phyloP scores from a whole-genome alignment of 768 basidiomycete species.

The Pleurotus citrinopileatus region DNA sequence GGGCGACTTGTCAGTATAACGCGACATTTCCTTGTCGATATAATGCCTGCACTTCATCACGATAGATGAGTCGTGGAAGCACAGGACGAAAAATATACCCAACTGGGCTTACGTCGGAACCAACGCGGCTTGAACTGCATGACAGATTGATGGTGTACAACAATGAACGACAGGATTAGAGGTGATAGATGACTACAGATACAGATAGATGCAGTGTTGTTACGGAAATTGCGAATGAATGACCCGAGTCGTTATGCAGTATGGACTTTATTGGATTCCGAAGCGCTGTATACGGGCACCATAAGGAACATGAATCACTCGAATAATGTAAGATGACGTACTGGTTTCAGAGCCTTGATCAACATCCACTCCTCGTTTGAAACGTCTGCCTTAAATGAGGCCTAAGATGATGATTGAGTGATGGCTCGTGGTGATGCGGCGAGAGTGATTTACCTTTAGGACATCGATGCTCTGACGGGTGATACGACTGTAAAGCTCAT shows the following conservation, averaged over 20 bases:
- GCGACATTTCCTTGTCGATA: too few species aligned
- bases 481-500: conserved; percentile 89
- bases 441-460: conserved; percentile 63
- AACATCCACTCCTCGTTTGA: conserved; percentile 91
- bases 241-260: background rate
- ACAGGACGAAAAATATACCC: too few species aligned
- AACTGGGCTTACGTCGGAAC: too few species aligned
- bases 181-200: conserved; percentile 6
- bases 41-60: too few species aligned
- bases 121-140: background rate
- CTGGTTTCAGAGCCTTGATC: conserved; percentile 83
- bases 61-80: too few species aligned
- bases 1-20: too few species aligned
- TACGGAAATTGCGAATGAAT: background rate
- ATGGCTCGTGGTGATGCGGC: background rate
- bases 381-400: conserved; percentile 85
- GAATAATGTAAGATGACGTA: conserved; percentile 31
- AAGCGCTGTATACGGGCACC: background rate
- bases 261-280: conserved; percentile 4
- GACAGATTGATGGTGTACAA: background rate
- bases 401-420: conserved; percentile 36
- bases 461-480: conserved; percentile 94
- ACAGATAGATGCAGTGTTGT: background rate
- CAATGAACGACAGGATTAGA: background rate
- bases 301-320: background rate